Conservation (phyloP, 495 filamentous ascomycete species). For the Xylaria longipes region DNA sequence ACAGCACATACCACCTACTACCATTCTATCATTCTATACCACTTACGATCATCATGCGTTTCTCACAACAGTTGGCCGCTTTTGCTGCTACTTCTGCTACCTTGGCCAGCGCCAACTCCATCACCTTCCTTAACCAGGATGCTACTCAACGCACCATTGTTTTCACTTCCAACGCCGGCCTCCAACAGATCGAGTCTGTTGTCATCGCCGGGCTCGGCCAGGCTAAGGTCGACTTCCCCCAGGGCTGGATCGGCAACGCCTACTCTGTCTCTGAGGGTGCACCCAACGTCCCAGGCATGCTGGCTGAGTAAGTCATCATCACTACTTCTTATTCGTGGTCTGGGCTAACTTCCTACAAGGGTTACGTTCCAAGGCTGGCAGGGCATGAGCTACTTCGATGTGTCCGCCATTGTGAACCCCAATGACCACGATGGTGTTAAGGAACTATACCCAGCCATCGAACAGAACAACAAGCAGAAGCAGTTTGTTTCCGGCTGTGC, state of each 20-base stretch:
- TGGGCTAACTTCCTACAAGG: conserved; percentile 3
- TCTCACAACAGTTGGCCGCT: conserved; percentile 36
- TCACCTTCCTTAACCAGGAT: conserved; percentile 59
- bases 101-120: conserved; percentile 46
- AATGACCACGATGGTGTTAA: conserved; percentile 53
- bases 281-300: conserved; percentile 52
- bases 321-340: neutral
- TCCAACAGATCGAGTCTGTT: conserved; percentile 32
- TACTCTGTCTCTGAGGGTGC: conserved; percentile 51
- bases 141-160: conserved; percentile 47
- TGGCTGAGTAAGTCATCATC: conserved; percentile 48
- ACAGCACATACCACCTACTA: conserved; percentile 21
- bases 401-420: conserved; percentile 61
- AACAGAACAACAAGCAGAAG: conserved; percentile 27
- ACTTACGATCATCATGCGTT: conserved; percentile 33
- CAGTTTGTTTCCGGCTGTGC: conserved; percentile 52
- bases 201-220: conserved; percentile 40
- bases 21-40: conserved; percentile 4
- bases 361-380: conserved; percentile 52
- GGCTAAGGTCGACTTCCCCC: conserved; percentile 44
- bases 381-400: conserved; percentile 56
- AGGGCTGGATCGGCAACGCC: conserved; percentile 55
- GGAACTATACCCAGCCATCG: conserved; percentile 49
- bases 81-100: conserved; percentile 40
- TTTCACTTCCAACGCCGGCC: conserved; percentile 48